phyloP scores from a whole-genome alignment of 805 yeast genomes.

The Schwanniomyces yamadae region DNA sequence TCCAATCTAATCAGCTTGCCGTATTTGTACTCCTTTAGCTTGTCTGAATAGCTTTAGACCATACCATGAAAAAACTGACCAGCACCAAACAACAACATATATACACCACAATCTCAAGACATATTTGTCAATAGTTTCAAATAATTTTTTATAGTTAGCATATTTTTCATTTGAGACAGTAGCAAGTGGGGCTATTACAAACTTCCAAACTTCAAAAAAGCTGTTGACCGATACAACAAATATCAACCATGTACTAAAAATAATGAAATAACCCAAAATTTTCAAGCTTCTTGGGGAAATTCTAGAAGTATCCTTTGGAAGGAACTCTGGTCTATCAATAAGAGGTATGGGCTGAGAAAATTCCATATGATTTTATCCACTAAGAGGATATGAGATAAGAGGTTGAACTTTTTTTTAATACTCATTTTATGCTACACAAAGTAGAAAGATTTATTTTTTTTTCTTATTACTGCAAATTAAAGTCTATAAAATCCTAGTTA shows the following conservation, averaged over 20 bases:
- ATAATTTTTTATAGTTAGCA: constrained; percentile 9
- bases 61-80: constrained; percentile 76
- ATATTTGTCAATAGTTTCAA: constrained; percentile 26
- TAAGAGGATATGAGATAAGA: neutral
- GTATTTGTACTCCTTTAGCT: constrained; percentile 56
- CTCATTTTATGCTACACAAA: too few species aligned
- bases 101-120: constrained; percentile 38
- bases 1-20: too few species aligned
- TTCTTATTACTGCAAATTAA: too few species aligned
- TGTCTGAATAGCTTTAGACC: constrained; percentile 80
- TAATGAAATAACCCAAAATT: constrained; percentile 28
- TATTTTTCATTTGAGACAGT: constrained; percentile 12
- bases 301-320: neutral
- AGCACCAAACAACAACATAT: constrained; percentile 48
- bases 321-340: constrained; percentile 4
- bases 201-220: constrained; percentile 36
- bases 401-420: neutral
- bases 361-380: constrained; percentile 3
- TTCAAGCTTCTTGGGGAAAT: neutral
- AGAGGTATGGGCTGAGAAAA: constrained; percentile 9
- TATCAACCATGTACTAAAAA: constrained; percentile 30
- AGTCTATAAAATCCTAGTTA: constrained; percentile 10
- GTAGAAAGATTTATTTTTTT: too few species aligned
- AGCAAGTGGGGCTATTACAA: constrained; percentile 30
- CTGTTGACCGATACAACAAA: constrained; percentile 34